These are phyloP conservation scores for Diaporthe amygdali DNA, from an alignment of 2,329 filamentous ascomycete genomes.

Conservation along the genomic window DNA sequence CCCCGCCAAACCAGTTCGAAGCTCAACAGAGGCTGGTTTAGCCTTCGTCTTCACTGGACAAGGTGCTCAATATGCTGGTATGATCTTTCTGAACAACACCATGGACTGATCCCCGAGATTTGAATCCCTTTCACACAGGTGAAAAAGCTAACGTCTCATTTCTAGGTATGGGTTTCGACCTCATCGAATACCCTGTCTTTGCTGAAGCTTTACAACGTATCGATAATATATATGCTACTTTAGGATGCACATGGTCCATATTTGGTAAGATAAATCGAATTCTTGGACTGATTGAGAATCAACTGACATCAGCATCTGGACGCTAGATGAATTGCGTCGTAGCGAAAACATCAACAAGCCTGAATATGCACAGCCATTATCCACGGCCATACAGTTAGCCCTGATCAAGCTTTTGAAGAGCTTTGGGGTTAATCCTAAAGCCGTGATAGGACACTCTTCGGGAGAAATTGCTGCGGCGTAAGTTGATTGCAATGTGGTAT, in stretches of 20 bases:
- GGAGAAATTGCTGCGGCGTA: conserved; percentile 43
- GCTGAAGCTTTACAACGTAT: conserved; percentile 24
- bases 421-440: conserved; percentile 30
- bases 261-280: conserved; percentile 28
- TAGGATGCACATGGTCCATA: conserved; percentile 35
- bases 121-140: background rate
- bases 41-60: conserved; percentile 40
- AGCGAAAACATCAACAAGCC: background rate
- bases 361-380: background rate
- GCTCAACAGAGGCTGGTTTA: conserved; percentile 8
- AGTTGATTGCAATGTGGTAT: background rate
- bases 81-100: conserved; percentile 16
- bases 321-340: conserved; percentile 21
- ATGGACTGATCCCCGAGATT: background rate
- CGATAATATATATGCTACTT: conserved; percentile 24
- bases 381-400: conserved; percentile 34
- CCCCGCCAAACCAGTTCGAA: background rate
- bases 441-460: conserved; percentile 41
- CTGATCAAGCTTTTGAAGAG: conserved; percentile 38
- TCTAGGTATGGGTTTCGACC: conserved; percentile 31
- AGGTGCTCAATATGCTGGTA: conserved; percentile 34
- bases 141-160: background rate
- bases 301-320: background rate
- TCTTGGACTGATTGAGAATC: background rate
- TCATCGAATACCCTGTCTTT: conserved; percentile 35